Evolutionary conservation across 164 flowering plant genomes (phyloP).

Genomic region (Magnolia officinalis): DNA sequence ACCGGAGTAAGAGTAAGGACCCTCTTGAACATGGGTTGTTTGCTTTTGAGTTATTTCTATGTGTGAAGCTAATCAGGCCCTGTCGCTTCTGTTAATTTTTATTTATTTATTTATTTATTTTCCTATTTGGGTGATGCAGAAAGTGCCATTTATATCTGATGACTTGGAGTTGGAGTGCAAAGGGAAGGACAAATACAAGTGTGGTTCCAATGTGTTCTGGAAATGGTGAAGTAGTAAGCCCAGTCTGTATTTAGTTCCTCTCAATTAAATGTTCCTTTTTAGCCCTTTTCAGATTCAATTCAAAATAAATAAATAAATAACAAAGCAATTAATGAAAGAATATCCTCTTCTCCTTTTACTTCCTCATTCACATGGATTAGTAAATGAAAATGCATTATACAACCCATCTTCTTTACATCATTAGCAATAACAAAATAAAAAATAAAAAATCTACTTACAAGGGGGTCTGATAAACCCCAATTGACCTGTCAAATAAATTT

Average conservation of each 20-base stretch:
- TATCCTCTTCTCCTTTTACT: neutral
- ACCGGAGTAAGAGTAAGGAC: no score
- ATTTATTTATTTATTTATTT: neutral
- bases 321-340: neutral
- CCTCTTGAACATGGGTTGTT: no score
- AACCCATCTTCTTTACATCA: neutral
- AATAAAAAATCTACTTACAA: neutral
- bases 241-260: neutral
- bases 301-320: no score
- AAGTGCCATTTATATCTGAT: constrained; percentile 76
- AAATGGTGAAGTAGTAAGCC: constrained; percentile 53
- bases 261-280: neutral
- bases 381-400: neutral
- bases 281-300: neutral
- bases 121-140: constrained; percentile 49
- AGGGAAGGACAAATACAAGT: constrained; percentile 96
- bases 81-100: no score
- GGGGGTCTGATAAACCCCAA: neutral
- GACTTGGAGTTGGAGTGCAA: constrained; percentile 80
- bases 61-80: no score
- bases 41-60: no score
- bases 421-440: no score
- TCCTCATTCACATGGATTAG: neutral
- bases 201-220: constrained; percentile 98
- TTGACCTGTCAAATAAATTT: neutral